Evolutionary conservation across 805 yeast genomes (phyloP), one percentile per base, ranked within the genome.

Genomic region (Nadsonia fulvescens): DNA sequence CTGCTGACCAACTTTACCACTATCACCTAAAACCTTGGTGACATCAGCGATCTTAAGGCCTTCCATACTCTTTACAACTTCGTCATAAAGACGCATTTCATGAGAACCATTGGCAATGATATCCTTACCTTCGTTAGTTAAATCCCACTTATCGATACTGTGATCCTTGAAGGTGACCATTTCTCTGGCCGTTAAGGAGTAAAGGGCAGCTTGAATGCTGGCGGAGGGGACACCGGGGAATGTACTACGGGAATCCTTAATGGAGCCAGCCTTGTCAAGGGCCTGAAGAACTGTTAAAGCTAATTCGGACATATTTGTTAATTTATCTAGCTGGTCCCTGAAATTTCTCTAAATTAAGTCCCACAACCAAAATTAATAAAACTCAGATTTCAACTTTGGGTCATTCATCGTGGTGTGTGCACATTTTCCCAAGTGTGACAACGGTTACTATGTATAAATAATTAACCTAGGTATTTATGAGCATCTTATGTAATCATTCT

Each of bases 1-100:
- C 40, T 92, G 93, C 57, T 89, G 98, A 36, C 98, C 99, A 37
- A 86, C 63, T 40, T 73, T 72, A 35, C 95, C 96, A 12, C 34
- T 23, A 32, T 69, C 69, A 30, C 95, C 95, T 54, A 86, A 58
- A 37, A 73, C 64, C 30, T 70, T 47, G 26, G 42, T 42, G 18
- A 55, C 53, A 11, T 86, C 95, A 13, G 75, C 49, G 40, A 89
- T 71, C 45, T 76, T 78, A 42, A 89, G 61, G 18, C 86, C 82
- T 31, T 76, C 92, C 26, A 83, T 52, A 24, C 73, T 58, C 40
- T 69, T 63, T 29, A 76, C 58, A 23, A 89, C 81, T 46, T 43
- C 78, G 28, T 66, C 61, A 36, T 79, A 63, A 24, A 89, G 61
- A 39, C 92, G 67, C 43, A 64, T 66, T 55, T 89, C 98, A 44